Evolutionary conservation across 2,329 filamentous ascomycete genomes (phyloP).

Genomic region (Bipolaris cookei): DNA sequence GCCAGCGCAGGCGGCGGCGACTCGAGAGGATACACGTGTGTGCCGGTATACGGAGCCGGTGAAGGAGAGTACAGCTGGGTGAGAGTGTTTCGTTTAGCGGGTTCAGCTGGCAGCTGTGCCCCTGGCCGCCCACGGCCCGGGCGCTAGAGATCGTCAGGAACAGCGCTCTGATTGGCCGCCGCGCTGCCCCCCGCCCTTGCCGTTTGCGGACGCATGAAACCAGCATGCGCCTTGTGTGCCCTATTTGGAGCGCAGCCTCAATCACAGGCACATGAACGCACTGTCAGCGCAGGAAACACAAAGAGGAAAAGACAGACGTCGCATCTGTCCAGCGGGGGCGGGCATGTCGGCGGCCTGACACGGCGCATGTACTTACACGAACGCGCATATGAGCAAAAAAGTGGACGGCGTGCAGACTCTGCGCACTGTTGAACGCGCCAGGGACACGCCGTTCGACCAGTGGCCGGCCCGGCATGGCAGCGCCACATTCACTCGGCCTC

Average conservation of each 20-base stretch:
- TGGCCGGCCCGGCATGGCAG: constrained; percentile 29
- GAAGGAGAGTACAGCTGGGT: too few relatives aligned
- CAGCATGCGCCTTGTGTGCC: constrained; percentile 16
- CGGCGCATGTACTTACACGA: not conserved
- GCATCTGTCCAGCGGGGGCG: not conserved
- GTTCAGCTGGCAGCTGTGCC: constrained; percentile 25
- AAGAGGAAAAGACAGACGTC: constrained; percentile 4
- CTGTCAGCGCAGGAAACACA: constrained; percentile 6
- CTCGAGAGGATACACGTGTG: constrained; percentile 24
- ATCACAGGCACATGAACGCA: constrained; percentile 19
- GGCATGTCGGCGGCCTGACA: not conserved
- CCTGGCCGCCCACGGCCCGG: constrained; percentile 10
- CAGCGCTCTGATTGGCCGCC: constrained; percentile 30
- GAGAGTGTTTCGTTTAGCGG: constrained; percentile 28
- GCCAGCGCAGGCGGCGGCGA: constrained; percentile 10
- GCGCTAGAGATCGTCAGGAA: constrained; percentile 37
- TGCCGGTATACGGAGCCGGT: not conserved
- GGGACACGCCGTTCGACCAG: constrained; percentile 26
- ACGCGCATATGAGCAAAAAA: constrained; percentile 9
- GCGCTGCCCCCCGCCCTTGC: constrained; percentile 17
- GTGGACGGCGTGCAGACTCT: not conserved
- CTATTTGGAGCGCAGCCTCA: constrained; percentile 22
- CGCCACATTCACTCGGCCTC: constrained; percentile 23
- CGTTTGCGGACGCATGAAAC: constrained; percentile 40
- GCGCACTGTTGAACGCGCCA: constrained; percentile 31